These are phyloP conservation scores for Nepenthes alata DNA, from an alignment of 179 eudicot genomes.

Conservation along the genomic window DNA sequence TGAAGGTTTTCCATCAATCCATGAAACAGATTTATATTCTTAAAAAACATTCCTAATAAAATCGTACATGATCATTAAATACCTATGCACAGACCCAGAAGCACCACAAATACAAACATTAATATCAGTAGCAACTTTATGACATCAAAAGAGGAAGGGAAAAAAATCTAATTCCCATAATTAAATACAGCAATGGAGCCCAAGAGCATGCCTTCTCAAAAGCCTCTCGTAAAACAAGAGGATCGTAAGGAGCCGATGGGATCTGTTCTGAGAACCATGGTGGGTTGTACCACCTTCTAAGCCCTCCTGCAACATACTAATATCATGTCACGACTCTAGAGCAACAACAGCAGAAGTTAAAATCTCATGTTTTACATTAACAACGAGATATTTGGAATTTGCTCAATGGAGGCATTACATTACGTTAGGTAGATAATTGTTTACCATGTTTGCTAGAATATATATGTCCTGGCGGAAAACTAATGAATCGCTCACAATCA, in stretches of 20 bases:
- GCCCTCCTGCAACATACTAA: conserved; percentile 30
- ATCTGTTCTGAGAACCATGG: conserved; percentile 67
- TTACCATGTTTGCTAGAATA: conserved; percentile 84
- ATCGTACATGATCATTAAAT: background rate
- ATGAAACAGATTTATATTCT: background rate
- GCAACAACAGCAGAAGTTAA: background rate
- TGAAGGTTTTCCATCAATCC: background rate
- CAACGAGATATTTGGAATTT: background rate
- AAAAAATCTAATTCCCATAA: background rate
- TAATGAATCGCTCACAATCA: conserved; percentile 80
- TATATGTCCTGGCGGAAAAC: conserved; percentile 88
- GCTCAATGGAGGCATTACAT: too few relatives aligned
- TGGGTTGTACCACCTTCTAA: conserved; percentile 93
- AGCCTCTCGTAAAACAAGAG: conserved; percentile 56
- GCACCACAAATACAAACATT: background rate
- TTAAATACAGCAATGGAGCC: background rate
- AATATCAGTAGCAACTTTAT: background rate
- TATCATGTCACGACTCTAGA: background rate
- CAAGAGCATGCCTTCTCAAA: conserved; percentile 54
- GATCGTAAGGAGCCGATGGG: conserved; percentile 76
- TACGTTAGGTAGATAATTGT: conserved; percentile 6
- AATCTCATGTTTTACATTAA: background rate
- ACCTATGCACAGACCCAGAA: background rate
- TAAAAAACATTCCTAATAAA: background rate
- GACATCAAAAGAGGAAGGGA: background rate